Percentiles rank a stretch among this genome's conserved stretches.
Evolutionary conservation across 2,329 filamentous ascomycete species (phyloP).

Genomic region (Neopestalotiopsis clavispora): DNA sequence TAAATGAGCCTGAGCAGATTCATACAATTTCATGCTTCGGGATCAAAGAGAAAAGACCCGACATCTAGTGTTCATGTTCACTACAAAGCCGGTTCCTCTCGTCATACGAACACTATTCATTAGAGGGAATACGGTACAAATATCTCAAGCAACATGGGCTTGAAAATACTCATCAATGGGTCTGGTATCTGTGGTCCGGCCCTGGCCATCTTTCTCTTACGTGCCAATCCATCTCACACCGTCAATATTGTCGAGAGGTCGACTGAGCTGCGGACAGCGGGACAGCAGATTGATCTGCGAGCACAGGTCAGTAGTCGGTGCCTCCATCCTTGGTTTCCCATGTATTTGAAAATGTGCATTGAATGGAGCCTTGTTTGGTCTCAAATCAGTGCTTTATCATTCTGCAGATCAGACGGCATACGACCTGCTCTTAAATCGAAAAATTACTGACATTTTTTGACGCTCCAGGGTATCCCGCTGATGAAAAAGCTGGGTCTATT

Average conservation of each 20-base stretch:
- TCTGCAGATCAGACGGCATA: too few species aligned
- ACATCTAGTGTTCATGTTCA: too few species aligned
- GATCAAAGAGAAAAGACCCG: background rate
- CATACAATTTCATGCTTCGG: background rate
- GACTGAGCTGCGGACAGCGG: conserved; percentile 39
- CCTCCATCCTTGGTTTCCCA: too few species aligned
- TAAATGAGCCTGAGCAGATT: too few species aligned
- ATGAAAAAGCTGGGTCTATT: conserved; percentile 42
- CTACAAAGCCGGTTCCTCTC: too few species aligned
- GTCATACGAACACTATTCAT: too few species aligned
- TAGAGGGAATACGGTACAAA: background rate
- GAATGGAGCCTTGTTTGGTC: too few species aligned
- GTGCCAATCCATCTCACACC: conserved; percentile 1
- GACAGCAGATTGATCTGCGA: conserved; percentile 51
- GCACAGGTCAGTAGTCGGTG: conserved; percentile 28
- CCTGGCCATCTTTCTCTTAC: conserved; percentile 7
- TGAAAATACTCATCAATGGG: conserved; percentile 17
- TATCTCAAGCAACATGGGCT: background rate
- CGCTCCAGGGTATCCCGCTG: conserved; percentile 36
- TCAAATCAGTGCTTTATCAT: too few species aligned
- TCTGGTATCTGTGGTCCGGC: conserved; percentile 14
- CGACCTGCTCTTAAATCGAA: too few species aligned
- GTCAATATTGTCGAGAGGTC: conserved; percentile 46
- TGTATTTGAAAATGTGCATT: too few species aligned
- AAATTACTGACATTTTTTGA: too few species aligned